These are phyloP conservation scores for Vaccinium darrowii DNA, from an alignment of 148 eudicot species.

Conservation along the genomic window DNA sequence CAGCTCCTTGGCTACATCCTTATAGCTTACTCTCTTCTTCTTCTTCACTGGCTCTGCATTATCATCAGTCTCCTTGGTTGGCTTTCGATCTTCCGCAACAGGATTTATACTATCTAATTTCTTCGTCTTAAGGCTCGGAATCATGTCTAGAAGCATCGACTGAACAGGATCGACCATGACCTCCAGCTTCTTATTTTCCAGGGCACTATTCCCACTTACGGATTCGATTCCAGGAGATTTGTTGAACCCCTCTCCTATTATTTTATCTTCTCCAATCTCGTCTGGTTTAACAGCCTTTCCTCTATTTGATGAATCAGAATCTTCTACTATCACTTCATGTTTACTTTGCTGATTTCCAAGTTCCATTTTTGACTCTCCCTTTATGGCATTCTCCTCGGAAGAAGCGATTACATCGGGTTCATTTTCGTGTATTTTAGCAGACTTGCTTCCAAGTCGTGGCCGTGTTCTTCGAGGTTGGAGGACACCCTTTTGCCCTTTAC, in stretches of 20 bases:
- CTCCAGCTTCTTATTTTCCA: slow-evolving; percentile 32
- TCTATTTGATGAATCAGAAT: slow-evolving; percentile 24
- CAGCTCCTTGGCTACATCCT: slow-evolving; percentile 54
- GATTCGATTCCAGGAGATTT: slow-evolving; percentile 17
- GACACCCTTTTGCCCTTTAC: slow-evolving; percentile 33
- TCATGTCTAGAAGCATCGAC: slow-evolving; percentile 59
- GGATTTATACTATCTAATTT: slow-evolving; percentile 24
- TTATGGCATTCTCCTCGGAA: slow-evolving; percentile 28
- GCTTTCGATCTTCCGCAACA: slow-evolving; percentile 16
- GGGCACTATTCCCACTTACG: slow-evolving; percentile 21
- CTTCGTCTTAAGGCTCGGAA: slow-evolving; percentile 49
- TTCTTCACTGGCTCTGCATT: slow-evolving; percentile 49
- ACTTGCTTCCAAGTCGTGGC: slow-evolving; percentile 48
- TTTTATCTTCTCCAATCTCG: slow-evolving; percentile 15
- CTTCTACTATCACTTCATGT: slow-evolving; percentile 18
- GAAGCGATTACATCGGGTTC: slow-evolving; percentile 38
- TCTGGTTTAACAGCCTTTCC: slow-evolving; percentile 19
- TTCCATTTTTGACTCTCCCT: slow-evolving; percentile 19
- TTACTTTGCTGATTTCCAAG: slow-evolving; percentile 19
- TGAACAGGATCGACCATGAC: slow-evolving; percentile 59
- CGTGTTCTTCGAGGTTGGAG: slow-evolving; percentile 55
- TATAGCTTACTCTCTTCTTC: slow-evolving; percentile 80
- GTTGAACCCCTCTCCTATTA: slow-evolving; percentile 9
- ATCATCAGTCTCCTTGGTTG: slow-evolving; percentile 10
- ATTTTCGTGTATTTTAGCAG: slow-evolving; percentile 55